These are phyloP conservation scores for Hymenoscyphus fructigenus DNA, from an alignment of 2,329 filamentous ascomycete species.

Conservation along the genomic window DNA sequence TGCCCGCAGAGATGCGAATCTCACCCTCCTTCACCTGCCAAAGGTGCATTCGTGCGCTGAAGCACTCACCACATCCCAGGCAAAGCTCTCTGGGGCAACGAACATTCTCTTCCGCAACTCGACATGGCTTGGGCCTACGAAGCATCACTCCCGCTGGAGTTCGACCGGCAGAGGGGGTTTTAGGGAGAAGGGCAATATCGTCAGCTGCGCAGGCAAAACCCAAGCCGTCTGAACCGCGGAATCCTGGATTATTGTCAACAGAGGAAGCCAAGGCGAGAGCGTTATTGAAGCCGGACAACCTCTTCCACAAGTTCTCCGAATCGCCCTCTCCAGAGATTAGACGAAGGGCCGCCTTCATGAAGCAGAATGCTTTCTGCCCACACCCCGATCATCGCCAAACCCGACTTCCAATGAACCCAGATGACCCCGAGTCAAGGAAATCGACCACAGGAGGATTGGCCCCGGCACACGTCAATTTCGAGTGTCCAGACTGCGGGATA, in stretches of 20 bases:
- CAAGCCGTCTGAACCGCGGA: conserved; percentile 28
- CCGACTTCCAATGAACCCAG: conserved; percentile 62
- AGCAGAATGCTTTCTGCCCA: conserved; percentile 88
- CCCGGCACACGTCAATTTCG: conserved; percentile 83
- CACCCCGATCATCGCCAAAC: conserved; percentile 84
- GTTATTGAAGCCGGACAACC: conserved; percentile 61
- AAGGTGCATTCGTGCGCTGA: conserved; percentile 34
- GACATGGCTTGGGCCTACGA: conserved; percentile 21
- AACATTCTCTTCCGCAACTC: conserved; percentile 26
- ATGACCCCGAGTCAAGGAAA: conserved; percentile 63
- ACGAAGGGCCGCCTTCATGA: conserved; percentile 84
- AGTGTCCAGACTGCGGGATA: conserved; percentile 94
- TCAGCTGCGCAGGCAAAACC: conserved; percentile 30
- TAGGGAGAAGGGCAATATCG: conserved; percentile 24
- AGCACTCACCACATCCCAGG: conserved; percentile 21
- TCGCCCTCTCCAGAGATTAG: conserved; percentile 89
- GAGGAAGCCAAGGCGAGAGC: conserved; percentile 28
- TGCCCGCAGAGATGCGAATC: conserved; percentile 1
- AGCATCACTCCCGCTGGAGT: conserved; percentile 14
- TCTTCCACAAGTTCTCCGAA: conserved; percentile 89
- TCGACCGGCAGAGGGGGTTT: conserved; percentile 22
- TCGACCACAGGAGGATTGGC: conserved; percentile 55
- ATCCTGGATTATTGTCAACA: conserved; percentile 27
- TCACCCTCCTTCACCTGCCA: conserved; percentile 33
- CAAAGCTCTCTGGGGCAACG: conserved; percentile 22